Evolutionary conservation across 345 rosid species (phyloP), one percentile per base, ranked within the genome.

Genomic region (Hibiscus tridactylites): DNA sequence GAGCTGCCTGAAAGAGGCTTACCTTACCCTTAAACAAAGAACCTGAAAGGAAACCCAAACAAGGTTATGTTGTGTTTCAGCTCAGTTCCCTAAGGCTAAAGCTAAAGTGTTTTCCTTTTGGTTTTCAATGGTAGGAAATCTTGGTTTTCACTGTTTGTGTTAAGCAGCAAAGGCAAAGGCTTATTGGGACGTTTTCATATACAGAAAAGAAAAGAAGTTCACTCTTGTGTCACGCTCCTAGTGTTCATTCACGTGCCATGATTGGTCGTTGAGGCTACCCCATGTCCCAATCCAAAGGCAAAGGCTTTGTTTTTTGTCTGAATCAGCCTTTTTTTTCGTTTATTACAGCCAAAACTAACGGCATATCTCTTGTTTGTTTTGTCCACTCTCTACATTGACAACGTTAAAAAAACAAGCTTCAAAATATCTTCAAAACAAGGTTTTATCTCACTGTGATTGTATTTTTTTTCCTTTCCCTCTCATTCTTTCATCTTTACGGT

Each of bases 181-280:
- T 44, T 44, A 44, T 44, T 44, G 61, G 59, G 24, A 49, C 61
- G 29, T 29, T 68, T 17, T 31, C 6, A 59, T 9, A 31, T 52
- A 47, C 16, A 37, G 6, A 50, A 62, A 13, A 56, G 9, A 49
- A 61, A 50, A 9, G 59, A 10, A 53, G 44, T 71, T 44, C 75
- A 11, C 76, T 66, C 10, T 17, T 3, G 7, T 49, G n/a, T 12
- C 72, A 77, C 73, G 76, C 67, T 56, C 71, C 64, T 12, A 12
- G 53, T 49, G 5, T 5, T 15, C 56, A 1, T 17, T 71, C 75
- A 71, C 61, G 73, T 74, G 78, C 52, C 46, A 35, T 49, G 53
- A 70, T 58, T 31, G 56, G 56, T 52, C 46, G 1, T 6, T 21
- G 6, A 33, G 68, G 79, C 79, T 71, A 65, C 53, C 5, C 26